phyloP scores from a whole-genome alignment of 768 basidiomycete species.

The Mycena metata region DNA sequence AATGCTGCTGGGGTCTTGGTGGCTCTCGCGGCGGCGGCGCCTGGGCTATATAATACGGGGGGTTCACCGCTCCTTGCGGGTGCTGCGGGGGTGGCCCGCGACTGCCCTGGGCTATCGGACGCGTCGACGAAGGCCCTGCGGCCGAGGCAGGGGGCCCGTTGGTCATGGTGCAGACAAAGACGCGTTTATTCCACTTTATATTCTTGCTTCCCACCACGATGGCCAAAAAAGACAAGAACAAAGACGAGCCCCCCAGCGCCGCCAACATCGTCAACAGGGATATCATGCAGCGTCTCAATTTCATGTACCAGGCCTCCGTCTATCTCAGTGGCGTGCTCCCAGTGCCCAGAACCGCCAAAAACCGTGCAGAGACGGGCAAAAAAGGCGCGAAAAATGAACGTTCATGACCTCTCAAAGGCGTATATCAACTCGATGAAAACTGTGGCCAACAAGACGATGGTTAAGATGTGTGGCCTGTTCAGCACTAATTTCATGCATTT shows the following conservation, averaged over 20 bases:
- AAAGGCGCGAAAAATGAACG: constrained; percentile 44
- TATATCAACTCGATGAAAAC: constrained; percentile 77
- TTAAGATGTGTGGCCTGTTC: constrained; percentile 69
- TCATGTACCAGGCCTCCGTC: constrained; percentile 85
- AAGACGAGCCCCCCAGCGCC: constrained; percentile 63
- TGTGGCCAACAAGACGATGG: constrained; percentile 82
- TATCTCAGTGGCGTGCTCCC: constrained; percentile 63
- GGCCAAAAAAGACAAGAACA: constrained; percentile 77
- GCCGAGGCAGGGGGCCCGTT: constrained; percentile 57
- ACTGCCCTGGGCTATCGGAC: neutral
- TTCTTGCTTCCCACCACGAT: constrained; percentile 50
- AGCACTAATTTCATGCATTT: neutral
- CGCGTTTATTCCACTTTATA: constrained; percentile 16
- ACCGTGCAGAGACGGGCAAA: constrained; percentile 40
- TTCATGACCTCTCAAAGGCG: constrained; percentile 70
- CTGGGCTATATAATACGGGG: constrained; percentile 7
- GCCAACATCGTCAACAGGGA: constrained; percentile 76
- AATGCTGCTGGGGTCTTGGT: constrained; percentile 3
- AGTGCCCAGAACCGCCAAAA: constrained; percentile 14
- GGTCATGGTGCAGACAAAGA: constrained; percentile 46
- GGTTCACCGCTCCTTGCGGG: neutral
- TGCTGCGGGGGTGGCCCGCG: constrained; percentile 15
- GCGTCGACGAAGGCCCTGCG: constrained; percentile 52
- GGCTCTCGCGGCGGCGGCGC: neutral
- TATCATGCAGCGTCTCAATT: constrained; percentile 86